Conservation (phyloP, 1,139 yeast species). For the Zygosaccharomyces pseudobailii region DNA sequence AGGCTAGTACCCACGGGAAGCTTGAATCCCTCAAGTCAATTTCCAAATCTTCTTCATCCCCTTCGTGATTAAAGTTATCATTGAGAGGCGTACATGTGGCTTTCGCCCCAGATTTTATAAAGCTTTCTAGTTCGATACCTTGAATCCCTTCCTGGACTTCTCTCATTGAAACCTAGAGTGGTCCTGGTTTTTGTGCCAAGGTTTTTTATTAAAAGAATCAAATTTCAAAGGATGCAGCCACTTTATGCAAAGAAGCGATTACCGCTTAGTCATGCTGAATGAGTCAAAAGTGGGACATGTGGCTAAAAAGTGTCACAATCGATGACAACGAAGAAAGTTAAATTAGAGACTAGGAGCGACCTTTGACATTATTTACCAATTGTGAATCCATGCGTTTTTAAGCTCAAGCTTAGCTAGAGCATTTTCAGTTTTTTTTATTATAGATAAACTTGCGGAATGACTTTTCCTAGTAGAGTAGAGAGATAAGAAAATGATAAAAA, state of each 20-base stretch:
- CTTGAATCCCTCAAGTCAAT: constrained; percentile 7
- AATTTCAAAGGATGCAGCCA: not conserved
- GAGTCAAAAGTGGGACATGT: not conserved
- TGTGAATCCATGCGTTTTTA: too few relatives aligned
- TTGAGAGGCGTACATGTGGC: not conserved
- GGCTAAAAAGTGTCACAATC: too few relatives aligned
- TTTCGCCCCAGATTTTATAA: not conserved
- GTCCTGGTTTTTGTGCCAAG: not conserved
- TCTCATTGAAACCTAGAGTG: not conserved
- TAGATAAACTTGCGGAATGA: not conserved
- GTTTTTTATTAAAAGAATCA: not conserved
- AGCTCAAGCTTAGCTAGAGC: not conserved
- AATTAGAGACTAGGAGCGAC: too few relatives aligned
- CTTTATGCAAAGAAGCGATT: not conserved
- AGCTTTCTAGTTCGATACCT: not conserved
- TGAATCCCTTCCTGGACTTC: not conserved
- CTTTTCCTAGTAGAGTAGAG: not conserved
- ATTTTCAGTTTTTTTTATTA: not conserved
- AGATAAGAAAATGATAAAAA: not conserved
- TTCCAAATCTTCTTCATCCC: constrained; percentile 6
- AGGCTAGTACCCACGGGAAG: constrained; percentile 26
- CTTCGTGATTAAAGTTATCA: not conserved
- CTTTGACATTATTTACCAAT: too few relatives aligned
- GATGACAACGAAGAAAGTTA: too few relatives aligned
- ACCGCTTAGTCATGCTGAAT: not conserved